These are phyloP conservation scores for Mucor velutinosus DNA, from an alignment of 371 early-diverging fungal genomes.

Conservation along the genomic window DNA sequence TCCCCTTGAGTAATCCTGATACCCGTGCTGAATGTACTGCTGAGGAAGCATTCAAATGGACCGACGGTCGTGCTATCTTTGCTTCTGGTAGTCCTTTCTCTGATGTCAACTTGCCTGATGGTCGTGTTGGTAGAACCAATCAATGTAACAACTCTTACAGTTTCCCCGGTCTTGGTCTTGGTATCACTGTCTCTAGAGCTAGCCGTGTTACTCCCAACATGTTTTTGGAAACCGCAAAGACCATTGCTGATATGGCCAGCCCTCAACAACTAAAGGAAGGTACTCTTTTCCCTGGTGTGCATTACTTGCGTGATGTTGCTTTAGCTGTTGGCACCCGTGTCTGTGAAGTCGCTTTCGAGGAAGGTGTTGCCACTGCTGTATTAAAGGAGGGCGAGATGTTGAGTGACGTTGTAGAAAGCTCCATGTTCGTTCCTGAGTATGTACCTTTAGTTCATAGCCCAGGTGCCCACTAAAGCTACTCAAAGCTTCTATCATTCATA, in stretches of 20 bases:
- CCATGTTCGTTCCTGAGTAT: constrained; percentile 61
- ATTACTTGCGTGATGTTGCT: constrained; percentile 54
- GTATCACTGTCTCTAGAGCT: constrained; percentile 58
- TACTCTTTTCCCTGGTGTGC: constrained; percentile 60
- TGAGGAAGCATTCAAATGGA: constrained; percentile 65
- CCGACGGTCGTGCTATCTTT: constrained; percentile 65
- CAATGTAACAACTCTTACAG: constrained; percentile 70
- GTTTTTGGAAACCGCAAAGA: constrained; percentile 64
- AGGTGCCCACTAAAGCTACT: constrained; percentile 7
- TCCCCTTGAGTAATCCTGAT: constrained; percentile 70
- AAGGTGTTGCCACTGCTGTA: constrained; percentile 52
- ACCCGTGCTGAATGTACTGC: constrained; percentile 69
- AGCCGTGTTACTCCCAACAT: constrained; percentile 59
- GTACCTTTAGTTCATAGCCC: constrained; percentile 54
- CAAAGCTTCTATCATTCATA: neutral
- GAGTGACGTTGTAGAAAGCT: constrained; percentile 49
- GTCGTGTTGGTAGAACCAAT: constrained; percentile 56
- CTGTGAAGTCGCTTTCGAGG: constrained; percentile 63
- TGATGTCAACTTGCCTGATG: constrained; percentile 49
- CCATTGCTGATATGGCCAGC: constrained; percentile 62
- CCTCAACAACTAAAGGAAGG: constrained; percentile 64
- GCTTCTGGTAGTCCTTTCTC: constrained; percentile 65
- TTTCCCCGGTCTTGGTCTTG: constrained; percentile 64
- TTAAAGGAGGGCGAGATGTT: constrained; percentile 52
- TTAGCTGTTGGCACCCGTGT: constrained; percentile 60